These are phyloP conservation scores for Astragalus glycyphyllos DNA, from an alignment of 306 rosid genomes.

Conservation along the genomic window DNA sequence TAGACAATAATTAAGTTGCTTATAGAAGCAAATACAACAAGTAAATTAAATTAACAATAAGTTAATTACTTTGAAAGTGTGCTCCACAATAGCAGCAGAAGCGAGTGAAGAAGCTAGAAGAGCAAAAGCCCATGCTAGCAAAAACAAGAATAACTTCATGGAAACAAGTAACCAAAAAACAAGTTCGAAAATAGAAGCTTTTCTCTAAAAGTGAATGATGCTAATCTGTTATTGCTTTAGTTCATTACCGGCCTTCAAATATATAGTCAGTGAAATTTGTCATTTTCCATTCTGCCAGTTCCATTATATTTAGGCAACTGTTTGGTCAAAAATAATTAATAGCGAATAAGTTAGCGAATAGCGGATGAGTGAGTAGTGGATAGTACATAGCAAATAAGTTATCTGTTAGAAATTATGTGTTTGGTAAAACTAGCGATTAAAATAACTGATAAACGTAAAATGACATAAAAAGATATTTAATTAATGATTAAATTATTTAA, in stretches of 20 bases:
- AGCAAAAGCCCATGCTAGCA: not conserved
- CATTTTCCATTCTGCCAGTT: not conserved
- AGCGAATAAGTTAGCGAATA: too few species aligned
- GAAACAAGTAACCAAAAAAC: not conserved
- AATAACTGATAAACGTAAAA: too few species aligned
- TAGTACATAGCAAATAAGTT: too few species aligned
- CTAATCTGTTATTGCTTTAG: not conserved
- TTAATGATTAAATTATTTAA: too few species aligned
- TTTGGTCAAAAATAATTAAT: too few species aligned
- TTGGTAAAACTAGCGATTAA: too few species aligned
- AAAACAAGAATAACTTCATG: constrained; percentile 19
- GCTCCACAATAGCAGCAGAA: constrained; percentile 28
- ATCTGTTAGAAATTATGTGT: too few species aligned
- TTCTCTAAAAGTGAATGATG: not conserved
- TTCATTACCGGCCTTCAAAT: not conserved
- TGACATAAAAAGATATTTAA: too few species aligned
- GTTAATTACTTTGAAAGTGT: constrained; percentile 17
- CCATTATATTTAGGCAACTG: not conserved
- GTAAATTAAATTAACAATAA: not conserved
- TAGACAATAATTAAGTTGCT: not conserved
- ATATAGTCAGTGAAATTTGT: constrained; percentile 17
- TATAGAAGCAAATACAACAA: not conserved
- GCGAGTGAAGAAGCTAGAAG: constrained; percentile 32
- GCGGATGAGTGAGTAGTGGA: too few species aligned
- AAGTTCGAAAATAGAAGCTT: not conserved